phyloP scores from a whole-genome alignment of 495 filamentous ascomycete genomes.

The Xylaria telfairii region DNA sequence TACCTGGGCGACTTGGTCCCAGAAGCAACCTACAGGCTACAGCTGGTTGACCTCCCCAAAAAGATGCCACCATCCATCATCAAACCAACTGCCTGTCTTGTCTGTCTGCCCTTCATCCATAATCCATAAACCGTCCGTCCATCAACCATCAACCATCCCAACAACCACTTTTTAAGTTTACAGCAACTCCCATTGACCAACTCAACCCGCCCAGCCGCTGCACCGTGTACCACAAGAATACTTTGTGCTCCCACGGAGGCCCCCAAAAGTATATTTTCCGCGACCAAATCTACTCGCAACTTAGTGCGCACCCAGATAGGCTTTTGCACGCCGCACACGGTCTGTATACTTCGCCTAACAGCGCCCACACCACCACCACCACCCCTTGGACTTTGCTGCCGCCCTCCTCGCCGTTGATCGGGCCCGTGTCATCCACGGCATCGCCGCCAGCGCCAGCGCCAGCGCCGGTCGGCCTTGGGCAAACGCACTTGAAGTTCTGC shows the following conservation, averaged over 20 bases:
- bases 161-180: conserved; percentile 12
- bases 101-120: neutral
- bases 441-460: conserved; percentile 6
- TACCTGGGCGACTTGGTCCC: neutral
- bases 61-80: conserved; percentile 2
- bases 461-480: neutral
- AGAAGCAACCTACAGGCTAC: neutral
- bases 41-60: neutral
- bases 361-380: neutral
- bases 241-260: neutral
- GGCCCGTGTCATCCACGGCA: conserved; percentile 6
- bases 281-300: neutral
- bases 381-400: neutral
- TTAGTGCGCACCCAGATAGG: conserved; percentile 1
- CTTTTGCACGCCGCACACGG: neutral
- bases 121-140: neutral
- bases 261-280: neutral
- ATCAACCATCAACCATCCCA: neutral
- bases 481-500: neutral
- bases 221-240: neutral
- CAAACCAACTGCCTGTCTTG: neutral
- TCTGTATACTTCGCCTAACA: neutral
- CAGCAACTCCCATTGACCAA: conserved; percentile 3
- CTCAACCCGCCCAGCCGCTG: neutral
- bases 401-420: conserved; percentile 8